Conservation (phyloP, 371 early-diverging fungal species). For the Blastocladiella emersonii region DNA sequence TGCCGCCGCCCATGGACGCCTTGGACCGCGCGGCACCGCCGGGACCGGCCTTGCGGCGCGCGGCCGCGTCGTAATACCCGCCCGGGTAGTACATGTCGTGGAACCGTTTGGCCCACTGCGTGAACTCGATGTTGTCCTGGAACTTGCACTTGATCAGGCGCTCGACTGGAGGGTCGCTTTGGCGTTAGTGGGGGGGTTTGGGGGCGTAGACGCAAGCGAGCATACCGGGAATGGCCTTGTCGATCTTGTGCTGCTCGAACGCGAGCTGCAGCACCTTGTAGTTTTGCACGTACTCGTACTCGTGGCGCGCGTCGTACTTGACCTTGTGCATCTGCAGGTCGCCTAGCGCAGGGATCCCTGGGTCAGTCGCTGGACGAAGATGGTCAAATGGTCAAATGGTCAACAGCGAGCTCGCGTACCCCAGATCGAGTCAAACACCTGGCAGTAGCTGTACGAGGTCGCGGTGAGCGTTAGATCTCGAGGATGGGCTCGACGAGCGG, state of each 20-base stretch:
- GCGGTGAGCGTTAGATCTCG: slow-evolving; percentile 12
- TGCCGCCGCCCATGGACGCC: too few relatives aligned
- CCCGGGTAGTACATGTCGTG: slow-evolving; percentile 60
- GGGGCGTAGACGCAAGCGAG: slow-evolving; percentile 18
- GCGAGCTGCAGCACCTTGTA: slow-evolving; percentile 75
- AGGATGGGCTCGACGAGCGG: slow-evolving; percentile 21
- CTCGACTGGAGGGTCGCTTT: slow-evolving; percentile 37
- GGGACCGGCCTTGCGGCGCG: slow-evolving; percentile 40
- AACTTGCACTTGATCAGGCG: slow-evolving; percentile 78
- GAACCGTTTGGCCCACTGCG: slow-evolving; percentile 82
- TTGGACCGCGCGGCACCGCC: not conserved
- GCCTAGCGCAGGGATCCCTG: slow-evolving; percentile 17
- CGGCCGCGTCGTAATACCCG: slow-evolving; percentile 66
- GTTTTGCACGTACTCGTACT: slow-evolving; percentile 82
- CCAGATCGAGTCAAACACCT: slow-evolving; percentile 85
- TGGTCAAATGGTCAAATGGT: slow-evolving; percentile 10
- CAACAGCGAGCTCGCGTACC: slow-evolving; percentile 33
- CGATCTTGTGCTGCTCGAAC: slow-evolving; percentile 65
- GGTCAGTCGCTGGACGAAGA: slow-evolving; percentile 5
- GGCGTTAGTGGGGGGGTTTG: slow-evolving; percentile 3
- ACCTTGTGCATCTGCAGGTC: slow-evolving; percentile 67
- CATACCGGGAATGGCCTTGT: slow-evolving; percentile 22
- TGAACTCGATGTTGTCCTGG: slow-evolving; percentile 92
- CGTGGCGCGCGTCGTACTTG: slow-evolving; percentile 80
- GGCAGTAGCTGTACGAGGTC: slow-evolving; percentile 43